Evolutionary conservation across 176 grass and related monocot genomes (phyloP), one percentile per base, ranked within the genome.

Genomic region (Lolium rigidum): DNA sequence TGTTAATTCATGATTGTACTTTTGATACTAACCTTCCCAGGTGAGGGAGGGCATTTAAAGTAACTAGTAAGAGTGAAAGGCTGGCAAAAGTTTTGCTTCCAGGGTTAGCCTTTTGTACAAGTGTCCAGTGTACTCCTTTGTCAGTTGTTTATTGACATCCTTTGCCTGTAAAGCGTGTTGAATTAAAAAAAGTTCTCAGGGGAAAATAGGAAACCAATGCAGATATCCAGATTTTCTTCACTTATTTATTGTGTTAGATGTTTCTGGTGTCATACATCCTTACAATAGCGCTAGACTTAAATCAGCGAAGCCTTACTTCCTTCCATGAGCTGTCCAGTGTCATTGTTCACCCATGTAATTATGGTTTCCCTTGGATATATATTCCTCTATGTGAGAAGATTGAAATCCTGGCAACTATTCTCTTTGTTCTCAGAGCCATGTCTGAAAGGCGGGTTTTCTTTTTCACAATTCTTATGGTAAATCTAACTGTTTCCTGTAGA

Each of bases 11-110:
- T 90, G 70, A 79, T 54, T 72, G 60, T 77, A 70, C 22, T 81
- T 77, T 92, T 74, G 20, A 82, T 73, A 56, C 79, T 43, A 82
- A 4, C 18, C 86, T 82, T 90, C 76, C 58, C 50, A 35, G 25
- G 48, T 12, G 59, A 88, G 62, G 58, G 71, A 86, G 62, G 59
- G 58, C 15, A 25, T 56, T 67, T 86, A 50, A 81, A 72, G 49
- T 75, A 76, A 89, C 51, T 21, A 39, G 51, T 77, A 86, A 88
- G 80, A 37, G 65, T 44, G 82, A 52, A 82, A 90, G 81, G 70
- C 81, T 87, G 70, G 77, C 84, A 73, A 76, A 58, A 89, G 49
- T 86, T 86, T 83, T 89, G 66, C 74, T 86, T 86, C 25, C 38
- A 67, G 81, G 72, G 63, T 82, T 85, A 77, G 86, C 78, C 78